Evolutionary conservation across 2,329 filamentous ascomycete genomes (phyloP).

Genomic region (Nemania abortiva): DNA sequence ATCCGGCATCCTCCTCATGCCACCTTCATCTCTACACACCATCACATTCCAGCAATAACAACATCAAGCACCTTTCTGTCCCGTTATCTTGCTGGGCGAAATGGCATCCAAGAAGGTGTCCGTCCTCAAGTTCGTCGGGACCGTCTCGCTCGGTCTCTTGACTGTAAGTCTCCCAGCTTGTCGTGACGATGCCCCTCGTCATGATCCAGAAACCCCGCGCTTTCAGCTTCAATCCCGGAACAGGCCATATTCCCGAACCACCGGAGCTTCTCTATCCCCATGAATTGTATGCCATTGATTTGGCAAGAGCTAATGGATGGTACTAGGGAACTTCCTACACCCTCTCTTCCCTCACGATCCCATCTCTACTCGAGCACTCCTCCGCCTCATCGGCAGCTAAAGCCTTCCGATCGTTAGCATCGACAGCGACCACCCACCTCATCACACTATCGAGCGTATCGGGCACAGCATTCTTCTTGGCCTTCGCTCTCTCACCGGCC

Average conservation of each 20-base stretch:
- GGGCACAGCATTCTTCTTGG: slow-evolving; percentile 78
- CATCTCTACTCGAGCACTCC: slow-evolving; percentile 83
- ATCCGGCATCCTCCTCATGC: slow-evolving; percentile 9
- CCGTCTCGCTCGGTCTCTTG: slow-evolving; percentile 86
- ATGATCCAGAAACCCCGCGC: slow-evolving; percentile 42
- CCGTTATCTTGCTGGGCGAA: slow-evolving; percentile 48
- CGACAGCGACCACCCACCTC: slow-evolving; percentile 73
- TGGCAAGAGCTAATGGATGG: slow-evolving; percentile 25
- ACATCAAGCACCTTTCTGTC: not conserved
- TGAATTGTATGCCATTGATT: not conserved
- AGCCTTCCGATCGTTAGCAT: slow-evolving; percentile 76
- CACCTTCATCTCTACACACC: slow-evolving; percentile 14
- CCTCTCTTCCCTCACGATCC: slow-evolving; percentile 80
- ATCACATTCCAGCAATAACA: slow-evolving; percentile 4
- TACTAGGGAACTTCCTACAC: slow-evolving; percentile 90
- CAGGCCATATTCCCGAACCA: slow-evolving; percentile 9
- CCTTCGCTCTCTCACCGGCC: slow-evolving; percentile 80
- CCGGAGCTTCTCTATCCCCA: not conserved
- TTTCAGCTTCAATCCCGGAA: slow-evolving; percentile 20
- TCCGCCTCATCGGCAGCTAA: slow-evolving; percentile 77
- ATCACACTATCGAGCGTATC: slow-evolving; percentile 76
- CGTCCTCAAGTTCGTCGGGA: slow-evolving; percentile 91
- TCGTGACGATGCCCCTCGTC: slow-evolving; percentile 42
- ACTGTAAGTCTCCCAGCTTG: slow-evolving; percentile 70
- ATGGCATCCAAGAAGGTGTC: slow-evolving; percentile 80